These are phyloP conservation scores for Albizia julibrissin DNA, from an alignment of 306 rosid species.

Conservation along the genomic window DNA sequence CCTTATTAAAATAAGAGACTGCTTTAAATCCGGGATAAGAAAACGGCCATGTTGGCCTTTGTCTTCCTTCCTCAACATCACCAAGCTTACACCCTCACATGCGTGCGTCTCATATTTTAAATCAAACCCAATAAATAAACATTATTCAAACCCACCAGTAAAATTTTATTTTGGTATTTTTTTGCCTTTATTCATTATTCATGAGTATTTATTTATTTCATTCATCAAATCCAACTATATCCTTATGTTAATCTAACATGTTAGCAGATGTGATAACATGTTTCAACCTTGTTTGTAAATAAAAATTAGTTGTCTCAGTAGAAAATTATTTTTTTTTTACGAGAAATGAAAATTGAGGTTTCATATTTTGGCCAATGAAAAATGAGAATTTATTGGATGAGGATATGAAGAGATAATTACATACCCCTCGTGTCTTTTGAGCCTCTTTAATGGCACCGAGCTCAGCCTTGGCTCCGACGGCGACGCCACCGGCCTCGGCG, in stretches of 20 bases:
- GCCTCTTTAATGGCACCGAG: conserved; percentile 27
- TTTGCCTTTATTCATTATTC: neutral
- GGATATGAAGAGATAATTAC: conserved; percentile 2
- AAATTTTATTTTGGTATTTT: neutral
- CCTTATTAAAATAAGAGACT: neutral
- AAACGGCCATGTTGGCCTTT: conserved; percentile 19
- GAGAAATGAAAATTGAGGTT: neutral
- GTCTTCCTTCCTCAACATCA: neutral
- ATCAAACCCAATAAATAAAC: neutral
- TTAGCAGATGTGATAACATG: neutral
- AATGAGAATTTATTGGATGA: neutral
- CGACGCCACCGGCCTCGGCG: conserved; percentile 4
- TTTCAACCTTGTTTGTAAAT: neutral
- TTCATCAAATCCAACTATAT: neutral
- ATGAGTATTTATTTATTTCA: neutral
- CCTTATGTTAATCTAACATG: neutral
- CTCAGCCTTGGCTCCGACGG: conserved; percentile 21
- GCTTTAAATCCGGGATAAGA: conserved; percentile 31
- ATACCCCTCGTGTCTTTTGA: conserved; percentile 53
- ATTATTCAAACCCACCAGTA: neutral
- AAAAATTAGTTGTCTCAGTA: no score
- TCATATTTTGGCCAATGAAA: neutral
- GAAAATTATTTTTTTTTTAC: no score
- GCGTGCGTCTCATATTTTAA: neutral
- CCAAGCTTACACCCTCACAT: conserved; percentile 14